Percentiles rank a stretch among this genome's conserved stretches.
Evolutionary conservation across 176 grass and related monocot species (phyloP).

Genomic region (Cocos nucifera): DNA sequence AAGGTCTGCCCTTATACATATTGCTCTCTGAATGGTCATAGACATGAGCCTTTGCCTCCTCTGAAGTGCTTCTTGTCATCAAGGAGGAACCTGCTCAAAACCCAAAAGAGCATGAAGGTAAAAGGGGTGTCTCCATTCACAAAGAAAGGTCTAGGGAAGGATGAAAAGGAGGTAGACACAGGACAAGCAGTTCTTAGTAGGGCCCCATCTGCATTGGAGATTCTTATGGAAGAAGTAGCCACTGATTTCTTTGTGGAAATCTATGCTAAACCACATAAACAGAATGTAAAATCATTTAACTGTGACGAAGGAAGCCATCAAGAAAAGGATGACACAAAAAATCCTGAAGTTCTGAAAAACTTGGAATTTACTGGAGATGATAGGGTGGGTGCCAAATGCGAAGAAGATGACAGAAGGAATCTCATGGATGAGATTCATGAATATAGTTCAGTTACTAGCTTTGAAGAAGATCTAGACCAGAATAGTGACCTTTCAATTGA

Average conservation of each 20-base stretch:
- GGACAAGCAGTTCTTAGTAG: not conserved
- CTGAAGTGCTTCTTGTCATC: conserved; percentile 50
- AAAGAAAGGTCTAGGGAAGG: conserved; percentile 10
- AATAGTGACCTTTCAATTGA: conserved; percentile 57
- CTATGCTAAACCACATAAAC: conserved; percentile 18
- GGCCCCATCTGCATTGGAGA: too few relatives aligned
- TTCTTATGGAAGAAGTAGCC: conserved; percentile 42
- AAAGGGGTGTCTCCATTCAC: conserved; percentile 57
- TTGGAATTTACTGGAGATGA: too few relatives aligned
- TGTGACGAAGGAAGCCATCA: too few relatives aligned
- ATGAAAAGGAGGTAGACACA: not conserved
- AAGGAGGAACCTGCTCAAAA: conserved; percentile 60
- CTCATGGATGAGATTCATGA: conserved; percentile 11
- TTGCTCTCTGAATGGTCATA: conserved; percentile 75
- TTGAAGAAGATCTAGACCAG: conserved; percentile 9
- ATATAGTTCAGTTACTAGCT: not conserved
- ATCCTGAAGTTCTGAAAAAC: too few relatives aligned
- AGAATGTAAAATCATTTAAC: too few relatives aligned
- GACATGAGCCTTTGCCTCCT: conserved; percentile 26
- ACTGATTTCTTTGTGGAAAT: conserved; percentile 51
- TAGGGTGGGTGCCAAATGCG: too few relatives aligned
- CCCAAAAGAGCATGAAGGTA: conserved; percentile 71
- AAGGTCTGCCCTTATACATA: conserved; percentile 64
- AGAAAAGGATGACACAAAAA: too few relatives aligned
- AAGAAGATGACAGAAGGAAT: conserved; percentile 3